Evolutionary conservation across 73 alveolate species (phyloP).

Genomic region (Uronychia binucleata): DNA sequence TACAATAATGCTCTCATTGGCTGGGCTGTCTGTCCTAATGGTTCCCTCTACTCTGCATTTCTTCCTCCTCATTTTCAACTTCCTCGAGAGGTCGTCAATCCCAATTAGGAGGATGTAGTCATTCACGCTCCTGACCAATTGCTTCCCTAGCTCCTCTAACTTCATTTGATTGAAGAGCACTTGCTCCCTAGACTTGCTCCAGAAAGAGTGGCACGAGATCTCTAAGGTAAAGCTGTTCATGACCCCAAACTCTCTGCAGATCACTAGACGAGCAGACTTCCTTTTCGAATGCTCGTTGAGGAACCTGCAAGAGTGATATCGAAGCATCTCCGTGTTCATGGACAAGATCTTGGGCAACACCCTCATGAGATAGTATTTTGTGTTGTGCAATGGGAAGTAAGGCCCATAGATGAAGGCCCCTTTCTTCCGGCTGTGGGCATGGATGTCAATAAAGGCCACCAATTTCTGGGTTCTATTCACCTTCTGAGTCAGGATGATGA

Average conservation of each 20-base stretch:
- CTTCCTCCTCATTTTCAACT: not conserved
- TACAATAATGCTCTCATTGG: slow-evolving; percentile 8
- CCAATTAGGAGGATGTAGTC: slow-evolving; percentile 22
- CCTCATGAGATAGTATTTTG: slow-evolving; percentile 28
- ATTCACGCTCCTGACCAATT: slow-evolving; percentile 6
- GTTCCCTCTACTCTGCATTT: not conserved
- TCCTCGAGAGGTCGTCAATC: not conserved
- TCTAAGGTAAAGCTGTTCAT: slow-evolving; percentile 46
- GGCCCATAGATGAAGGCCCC: slow-evolving; percentile 56
- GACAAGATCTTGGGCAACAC: slow-evolving; percentile 40
- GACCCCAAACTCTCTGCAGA: slow-evolving; percentile 22
- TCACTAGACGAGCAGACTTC: slow-evolving; percentile 41
- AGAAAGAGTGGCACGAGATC: slow-evolving; percentile 28
- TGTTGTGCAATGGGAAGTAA: slow-evolving; percentile 39
- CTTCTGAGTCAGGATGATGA: slow-evolving; percentile 11
- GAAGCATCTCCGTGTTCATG: slow-evolving; percentile 53
- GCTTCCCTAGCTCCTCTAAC: slow-evolving; percentile 22
- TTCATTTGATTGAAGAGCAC: slow-evolving; percentile 15
- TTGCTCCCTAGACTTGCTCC: slow-evolving; percentile 23
- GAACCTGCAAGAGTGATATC: slow-evolving; percentile 58
- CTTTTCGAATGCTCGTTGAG: slow-evolving; percentile 49
- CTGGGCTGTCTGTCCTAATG: slow-evolving; percentile 7
- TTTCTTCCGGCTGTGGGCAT: slow-evolving; percentile 43
- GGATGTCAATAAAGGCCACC: slow-evolving; percentile 33
- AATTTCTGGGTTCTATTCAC: slow-evolving; percentile 13